Evolutionary conservation across 441 rosid genomes (phyloP).

Genomic region (Bruguiera hainesii): DNA sequence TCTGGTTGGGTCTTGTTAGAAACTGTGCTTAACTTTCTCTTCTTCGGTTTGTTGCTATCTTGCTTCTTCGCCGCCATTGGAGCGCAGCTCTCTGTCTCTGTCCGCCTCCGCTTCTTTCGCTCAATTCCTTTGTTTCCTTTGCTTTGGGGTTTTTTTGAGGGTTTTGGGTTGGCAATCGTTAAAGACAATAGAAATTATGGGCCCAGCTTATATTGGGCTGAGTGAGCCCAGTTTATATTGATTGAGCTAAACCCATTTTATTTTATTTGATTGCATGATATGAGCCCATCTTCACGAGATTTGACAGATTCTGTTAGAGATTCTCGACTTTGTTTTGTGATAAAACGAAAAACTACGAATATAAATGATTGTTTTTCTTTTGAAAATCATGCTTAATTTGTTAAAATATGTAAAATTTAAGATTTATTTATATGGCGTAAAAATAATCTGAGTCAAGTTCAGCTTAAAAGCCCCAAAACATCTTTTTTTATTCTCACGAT

Average conservation of each 20-base stretch:
- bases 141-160: conserved; percentile 26
- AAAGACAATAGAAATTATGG: not conserved
- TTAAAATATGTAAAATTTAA: not conserved
- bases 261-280: too few species aligned
- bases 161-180: conserved; percentile 16
- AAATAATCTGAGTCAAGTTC: too few species aligned
- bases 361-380: too few species aligned
- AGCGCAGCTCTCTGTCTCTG: conserved; percentile 9
- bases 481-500: too few species aligned
- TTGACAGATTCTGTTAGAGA: too few species aligned
- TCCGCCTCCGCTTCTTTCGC: not conserved
- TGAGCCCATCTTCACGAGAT: too few species aligned
- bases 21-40: conserved; percentile 47
- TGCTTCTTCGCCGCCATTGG: conserved; percentile 60
- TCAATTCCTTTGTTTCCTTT: not conserved
- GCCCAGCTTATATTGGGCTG: not conserved
- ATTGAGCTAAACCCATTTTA: too few species aligned
- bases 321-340: not conserved
- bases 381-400: not conserved
- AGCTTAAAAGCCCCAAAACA: too few species aligned
- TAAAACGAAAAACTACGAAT: not conserved
- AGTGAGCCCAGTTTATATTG: too few species aligned
- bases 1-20: conserved; percentile 21
- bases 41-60: conserved; percentile 33
- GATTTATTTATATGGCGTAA: too few species aligned